Conservation (phyloP, 495 filamentous ascomycete genomes). For the Jackrogersella multiformis region DNA sequence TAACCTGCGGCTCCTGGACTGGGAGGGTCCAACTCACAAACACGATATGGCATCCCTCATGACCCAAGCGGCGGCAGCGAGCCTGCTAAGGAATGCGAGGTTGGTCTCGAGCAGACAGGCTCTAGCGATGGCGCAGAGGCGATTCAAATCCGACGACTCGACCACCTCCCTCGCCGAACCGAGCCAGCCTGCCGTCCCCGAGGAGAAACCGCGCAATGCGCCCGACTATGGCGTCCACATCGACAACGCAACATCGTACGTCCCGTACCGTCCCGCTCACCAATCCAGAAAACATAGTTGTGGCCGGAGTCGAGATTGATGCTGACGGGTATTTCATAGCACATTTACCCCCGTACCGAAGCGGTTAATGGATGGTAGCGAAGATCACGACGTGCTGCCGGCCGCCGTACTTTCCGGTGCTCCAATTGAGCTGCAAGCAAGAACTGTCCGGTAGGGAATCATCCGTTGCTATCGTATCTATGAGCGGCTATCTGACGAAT, state of each 20-base stretch:
- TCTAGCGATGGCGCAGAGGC: slow-evolving; percentile 54
- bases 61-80: slow-evolving; percentile 53
- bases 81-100: slow-evolving; percentile 56
- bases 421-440: slow-evolving; percentile 89
- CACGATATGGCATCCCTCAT: slow-evolving; percentile 55
- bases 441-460: slow-evolving; percentile 81
- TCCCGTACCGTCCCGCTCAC: neutral
- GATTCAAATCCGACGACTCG: slow-evolving; percentile 54
- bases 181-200: slow-evolving; percentile 40
- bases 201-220: slow-evolving; percentile 63
- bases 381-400: slow-evolving; percentile 75
- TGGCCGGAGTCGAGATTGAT: neutral
- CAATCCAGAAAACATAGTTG: neutral
- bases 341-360: slow-evolving; percentile 89
- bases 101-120: slow-evolving; percentile 46
- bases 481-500: slow-evolving; percentile 27
- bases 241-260: slow-evolving; percentile 84
- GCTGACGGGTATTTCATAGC: slow-evolving; percentile 54
- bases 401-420: slow-evolving; percentile 92
- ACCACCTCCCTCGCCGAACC: slow-evolving; percentile 43
- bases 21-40: slow-evolving; percentile 1
- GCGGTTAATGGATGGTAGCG: slow-evolving; percentile 88
- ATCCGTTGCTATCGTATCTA: neutral
- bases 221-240: slow-evolving; percentile 81
- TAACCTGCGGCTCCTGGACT: slow-evolving; percentile 3